Base-by-base conservation (phyloP, 345 rosid genomes). In the Pelargonium nanum region DNA sequence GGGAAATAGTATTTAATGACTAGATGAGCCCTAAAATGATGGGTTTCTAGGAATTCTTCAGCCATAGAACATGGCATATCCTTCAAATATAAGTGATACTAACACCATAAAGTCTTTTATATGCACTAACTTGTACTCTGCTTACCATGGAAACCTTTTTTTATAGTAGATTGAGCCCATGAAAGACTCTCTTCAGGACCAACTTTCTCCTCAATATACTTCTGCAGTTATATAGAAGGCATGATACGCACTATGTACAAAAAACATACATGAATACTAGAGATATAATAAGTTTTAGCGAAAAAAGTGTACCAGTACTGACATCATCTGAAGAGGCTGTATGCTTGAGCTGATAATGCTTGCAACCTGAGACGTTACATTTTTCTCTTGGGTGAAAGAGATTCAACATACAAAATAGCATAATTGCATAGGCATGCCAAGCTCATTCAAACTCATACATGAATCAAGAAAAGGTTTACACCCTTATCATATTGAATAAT, bases 241-340 rank as follows among this genome's bases (percentile, higher is more conserved):
- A 53, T 23, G 25, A 40, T n/a, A 65, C 9, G 22, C 16, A 58
- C 21, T 24, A 8, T 17, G 45, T 15, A 62, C 1, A 34, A 19
- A 32, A 13, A 55, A 22, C 26, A 58, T 20, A 24, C 12, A 48
- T 6, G 32, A 12, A 40, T 21, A 9, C 15, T 22, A 26, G 53
- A 23, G 25, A 50, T 19, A 40, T 26, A 3, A n/a, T 25, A 34
- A 6, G 56, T 7, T 6, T 12, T 40, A 6, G 15, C 22, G 52
- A 71, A 48, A 19, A 22, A 24, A 19, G 26, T 19, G 62, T 77
- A 80, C 88, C 83, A 69, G 67, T 23, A 75, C 12, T 26, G 74
- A 63, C 48, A 67, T 12, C 85, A 77, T 78, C 48, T 64, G 76
- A 60, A 78, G 73, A 73, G 88, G 88, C 48, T 83, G 88, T 56